Evolutionary conservation across 257 asterid genomes (phyloP).

Genomic region (Gentiana straminea): DNA sequence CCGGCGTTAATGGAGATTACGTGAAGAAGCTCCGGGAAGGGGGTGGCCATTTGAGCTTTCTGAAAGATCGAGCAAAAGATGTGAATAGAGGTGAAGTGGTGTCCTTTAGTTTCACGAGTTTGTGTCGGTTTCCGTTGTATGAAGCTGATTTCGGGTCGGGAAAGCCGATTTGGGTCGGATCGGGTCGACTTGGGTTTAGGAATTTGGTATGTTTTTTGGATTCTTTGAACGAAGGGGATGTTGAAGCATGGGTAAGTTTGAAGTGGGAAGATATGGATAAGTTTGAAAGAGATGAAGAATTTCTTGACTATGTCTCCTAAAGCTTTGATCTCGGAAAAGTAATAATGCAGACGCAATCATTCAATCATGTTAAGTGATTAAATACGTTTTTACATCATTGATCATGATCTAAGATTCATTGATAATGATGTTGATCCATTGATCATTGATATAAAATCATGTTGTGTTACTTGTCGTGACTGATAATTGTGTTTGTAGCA

Average conservation of each 20-base stretch:
- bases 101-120: slow-evolving; percentile 29
- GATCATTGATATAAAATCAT: too few relatives aligned
- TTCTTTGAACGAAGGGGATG: slow-evolving; percentile 25
- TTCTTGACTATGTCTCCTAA: slow-evolving; percentile 7
- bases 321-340: neutral
- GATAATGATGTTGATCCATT: too few relatives aligned
- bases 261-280: slow-evolving; percentile 31
- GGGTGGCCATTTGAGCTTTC: slow-evolving; percentile 14
- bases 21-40: slow-evolving; percentile 14
- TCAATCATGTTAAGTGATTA: too few relatives aligned
- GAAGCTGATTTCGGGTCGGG: slow-evolving; percentile 54
- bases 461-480: too few relatives aligned
- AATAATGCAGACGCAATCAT: too few relatives aligned
- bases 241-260: slow-evolving; percentile 34
- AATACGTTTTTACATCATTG: too few relatives aligned
- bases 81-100: slow-evolving; percentile 19
- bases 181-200: slow-evolving; percentile 18
- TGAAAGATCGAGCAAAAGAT: slow-evolving; percentile 12
- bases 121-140: slow-evolving; percentile 41
- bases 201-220: slow-evolving; percentile 29
- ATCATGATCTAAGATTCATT: too few relatives aligned
- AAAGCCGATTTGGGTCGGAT: slow-evolving; percentile 32
- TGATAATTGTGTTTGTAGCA: too few relatives aligned
- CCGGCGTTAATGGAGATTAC: slow-evolving; percentile 14
- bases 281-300: slow-evolving; percentile 28